Conservation (phyloP, 2,329 filamentous ascomycete species). For the Capronia coronata region DNA sequence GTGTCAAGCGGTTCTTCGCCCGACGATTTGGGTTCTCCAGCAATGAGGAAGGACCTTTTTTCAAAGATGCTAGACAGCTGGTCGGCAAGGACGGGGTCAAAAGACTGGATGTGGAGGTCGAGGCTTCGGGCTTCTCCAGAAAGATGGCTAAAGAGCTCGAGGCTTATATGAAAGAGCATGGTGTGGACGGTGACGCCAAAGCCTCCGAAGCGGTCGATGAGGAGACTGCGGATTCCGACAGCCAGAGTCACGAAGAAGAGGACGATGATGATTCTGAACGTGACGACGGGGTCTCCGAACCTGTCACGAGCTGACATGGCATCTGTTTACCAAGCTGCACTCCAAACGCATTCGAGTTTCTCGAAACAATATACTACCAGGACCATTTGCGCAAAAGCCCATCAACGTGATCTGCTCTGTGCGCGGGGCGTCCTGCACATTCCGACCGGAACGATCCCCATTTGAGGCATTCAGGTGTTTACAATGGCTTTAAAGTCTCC, state of each 20-base stretch:
- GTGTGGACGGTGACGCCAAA: conserved; percentile 49
- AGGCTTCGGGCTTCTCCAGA: conserved; percentile 90
- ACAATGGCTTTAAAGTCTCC: no score
- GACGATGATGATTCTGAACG: neutral
- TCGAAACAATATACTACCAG: no score
- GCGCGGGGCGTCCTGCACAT: neutral
- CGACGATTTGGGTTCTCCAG: conserved; percentile 81
- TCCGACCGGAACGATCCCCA: neutral
- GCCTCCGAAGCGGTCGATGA: conserved; percentile 36
- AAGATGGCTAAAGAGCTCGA: conserved; percentile 96
- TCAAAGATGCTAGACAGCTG: conserved; percentile 71
- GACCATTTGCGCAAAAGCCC: no score
- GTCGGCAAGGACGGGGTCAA: conserved; percentile 58
- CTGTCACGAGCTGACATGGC: neutral
- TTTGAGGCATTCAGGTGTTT: neutral
- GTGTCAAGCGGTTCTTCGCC: conserved; percentile 90
- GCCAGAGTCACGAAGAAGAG: conserved; percentile 15
- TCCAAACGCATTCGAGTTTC: no score
- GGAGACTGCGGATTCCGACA: conserved; percentile 37
- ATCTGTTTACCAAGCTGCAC: neutral
- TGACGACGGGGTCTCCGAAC: neutral
- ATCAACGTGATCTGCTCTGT: neutral
- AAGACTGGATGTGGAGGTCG: conserved; percentile 77
- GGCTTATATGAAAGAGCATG: conserved; percentile 72
- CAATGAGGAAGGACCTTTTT: conserved; percentile 76